Evolutionary conservation across 345 rosid species (phyloP).

Genomic region (Trapa bicornis): DNA sequence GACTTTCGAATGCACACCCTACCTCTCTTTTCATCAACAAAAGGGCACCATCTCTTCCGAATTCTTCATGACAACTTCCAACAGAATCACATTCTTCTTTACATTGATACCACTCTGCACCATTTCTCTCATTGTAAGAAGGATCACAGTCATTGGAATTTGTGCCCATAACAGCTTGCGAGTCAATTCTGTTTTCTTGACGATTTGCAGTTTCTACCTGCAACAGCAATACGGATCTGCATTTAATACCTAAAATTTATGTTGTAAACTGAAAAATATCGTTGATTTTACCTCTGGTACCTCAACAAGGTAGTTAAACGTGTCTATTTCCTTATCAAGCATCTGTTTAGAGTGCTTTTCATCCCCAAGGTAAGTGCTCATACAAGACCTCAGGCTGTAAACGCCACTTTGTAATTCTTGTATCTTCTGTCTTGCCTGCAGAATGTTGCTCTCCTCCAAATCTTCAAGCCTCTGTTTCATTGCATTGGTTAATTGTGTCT

Average conservation of each 20-base stretch:
- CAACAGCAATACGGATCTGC: slow-evolving; percentile 13
- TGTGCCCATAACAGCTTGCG: slow-evolving; percentile 15
- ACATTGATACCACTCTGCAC: slow-evolving; percentile 8
- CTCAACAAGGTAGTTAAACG: slow-evolving; percentile 12
- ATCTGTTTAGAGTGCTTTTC: slow-evolving; percentile 20
- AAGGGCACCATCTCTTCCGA: slow-evolving; percentile 43
- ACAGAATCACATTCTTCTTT: slow-evolving; percentile 16
- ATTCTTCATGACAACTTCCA: slow-evolving; percentile 14
- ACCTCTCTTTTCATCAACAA: slow-evolving; percentile 61
- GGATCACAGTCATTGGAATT: slow-evolving; percentile 15
- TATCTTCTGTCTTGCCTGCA: slow-evolving; percentile 42
- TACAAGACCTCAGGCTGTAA: slow-evolving; percentile 43
- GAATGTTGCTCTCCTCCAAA: slow-evolving; percentile 44
- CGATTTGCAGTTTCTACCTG: slow-evolving; percentile 28
- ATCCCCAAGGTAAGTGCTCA: slow-evolving; percentile 27
- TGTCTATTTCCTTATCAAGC: slow-evolving; percentile 14
- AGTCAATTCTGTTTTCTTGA: slow-evolving; percentile 10
- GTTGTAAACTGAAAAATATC: not conserved
- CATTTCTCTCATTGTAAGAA: slow-evolving; percentile 20
- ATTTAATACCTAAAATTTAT: not conserved
- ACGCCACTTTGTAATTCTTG: slow-evolving; percentile 50
- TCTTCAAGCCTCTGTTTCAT: slow-evolving; percentile 45
- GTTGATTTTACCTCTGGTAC: slow-evolving; percentile 49
- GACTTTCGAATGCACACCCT: slow-evolving; percentile 60
- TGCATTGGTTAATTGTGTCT: slow-evolving; percentile 31